Evolutionary conservation across 1,284 basidiomycete species (phyloP), one percentile per base, ranked within the genome.

Genomic region (Retiboletus flavoniger): DNA sequence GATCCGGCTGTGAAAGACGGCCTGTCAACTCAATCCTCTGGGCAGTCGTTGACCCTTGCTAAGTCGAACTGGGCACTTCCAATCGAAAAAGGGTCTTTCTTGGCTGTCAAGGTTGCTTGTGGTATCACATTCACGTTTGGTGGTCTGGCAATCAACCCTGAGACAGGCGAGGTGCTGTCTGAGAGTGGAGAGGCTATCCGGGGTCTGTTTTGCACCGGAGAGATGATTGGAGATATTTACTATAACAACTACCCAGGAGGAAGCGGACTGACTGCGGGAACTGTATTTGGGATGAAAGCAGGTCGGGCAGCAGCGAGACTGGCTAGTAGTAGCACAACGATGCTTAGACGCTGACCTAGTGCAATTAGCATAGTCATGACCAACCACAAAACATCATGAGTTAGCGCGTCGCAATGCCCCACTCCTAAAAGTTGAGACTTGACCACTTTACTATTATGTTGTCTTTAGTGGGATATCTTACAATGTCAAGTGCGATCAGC

Each of bases 61-160:
- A 78, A 75, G 65, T 80, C 82, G 0, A 86, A 87, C 60, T 87
- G 84, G 84, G 84, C 84, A 1, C 67, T 83, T 56, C 63, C 78
- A 2, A 66, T 87, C 36, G 75, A 80, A 41, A 59, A 75, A 44
- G 65, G 72, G 9, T 83, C 83, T 1, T 84, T 84, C 62, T 72
- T 86, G 61, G 85, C 84, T 2, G 80, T 87, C 29, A 84, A 83
- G 62, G 81, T 87, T 3, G 72, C 81, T 0, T 87, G 85, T 67
- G 85, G 84, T 2, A 79, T 87, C 53, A 87, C 85, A 1, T 88
- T 87, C 70, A 88, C 84, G 3, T 88, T 86, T 69, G 85, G 85
- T 1, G 84, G 85, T 3, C 66, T 87, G 3, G 78, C 76, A 1
- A 80, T 87, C 54, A 78, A 86, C 59, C 76, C 82, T 0, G 63